Evolutionary conservation across 140 eudicot species (phyloP), one percentile per base, ranked within the genome.

Genomic region (Stevia rebaudiana): DNA sequence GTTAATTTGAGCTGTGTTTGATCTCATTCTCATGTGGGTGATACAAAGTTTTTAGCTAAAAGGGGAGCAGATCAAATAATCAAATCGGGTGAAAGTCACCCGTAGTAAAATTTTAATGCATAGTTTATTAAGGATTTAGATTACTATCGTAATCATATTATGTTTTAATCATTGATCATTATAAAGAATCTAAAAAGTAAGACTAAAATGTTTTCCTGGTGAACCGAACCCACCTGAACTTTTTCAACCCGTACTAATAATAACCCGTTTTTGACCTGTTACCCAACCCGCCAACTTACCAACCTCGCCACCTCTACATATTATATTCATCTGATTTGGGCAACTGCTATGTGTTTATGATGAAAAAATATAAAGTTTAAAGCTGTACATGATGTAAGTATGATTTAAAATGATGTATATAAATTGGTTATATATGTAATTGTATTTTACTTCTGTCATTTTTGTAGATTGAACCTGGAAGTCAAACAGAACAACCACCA

Each of bases 401-500:
- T 67, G 36, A 23, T 56, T 53, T 49, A 22, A 48, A 23, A 53
- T 55, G 65, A 54, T 54, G 54, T 63, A 63, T 13, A 61, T 57
- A 28, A 31, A 33, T 35, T 64, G 63, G 18, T 65, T 19, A 40
- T 33, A 16, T 36, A 53, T 63, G 22, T 37, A 6, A 55, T n/a
- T 51, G 35, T 33, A 58, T 46, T 8, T 13, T 8, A 33, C 31
- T 37, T 36, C 13, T 67, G 51, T 56, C 42, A 75, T 70, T 61
- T 70, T 16, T 68, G 44, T 59, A 94, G 99, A 76, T 84, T 59
- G 99, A 94, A 73, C 99, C 99, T 60, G 99, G 99, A 68, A 85
- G 95, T 79, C 99, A 94, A 73, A 88, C 99, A 43, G 95, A 94
- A 61, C 99, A 94, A 71, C 84, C 97, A 68, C 85, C 97, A 61